Conservation (phyloP, 1,284 basidiomycete genomes). For the Puccinia coronata region DNA sequence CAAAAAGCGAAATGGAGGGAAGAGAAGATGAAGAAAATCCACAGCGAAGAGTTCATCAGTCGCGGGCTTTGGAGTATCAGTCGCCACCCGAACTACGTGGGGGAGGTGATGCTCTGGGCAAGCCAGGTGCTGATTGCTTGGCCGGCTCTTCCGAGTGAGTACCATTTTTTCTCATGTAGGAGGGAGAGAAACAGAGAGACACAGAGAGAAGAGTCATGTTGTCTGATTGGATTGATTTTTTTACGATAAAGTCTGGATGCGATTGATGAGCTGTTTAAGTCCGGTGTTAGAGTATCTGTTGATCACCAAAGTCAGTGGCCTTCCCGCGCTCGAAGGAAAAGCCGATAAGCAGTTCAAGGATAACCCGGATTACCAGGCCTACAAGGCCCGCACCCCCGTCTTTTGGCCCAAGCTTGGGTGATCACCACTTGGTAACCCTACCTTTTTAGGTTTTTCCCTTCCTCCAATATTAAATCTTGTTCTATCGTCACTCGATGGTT, state of each 20-base stretch:
- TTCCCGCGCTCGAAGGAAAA: slow-evolving; percentile 68
- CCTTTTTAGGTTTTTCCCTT: too few relatives aligned
- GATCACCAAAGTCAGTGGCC: slow-evolving; percentile 65
- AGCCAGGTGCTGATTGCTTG: slow-evolving; percentile 69
- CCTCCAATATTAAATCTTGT: too few relatives aligned
- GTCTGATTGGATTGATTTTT: slow-evolving; percentile 40
- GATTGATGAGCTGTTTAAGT: slow-evolving; percentile 65
- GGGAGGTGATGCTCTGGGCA: slow-evolving; percentile 73
- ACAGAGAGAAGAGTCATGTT: slow-evolving; percentile 61
- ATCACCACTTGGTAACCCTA: too few relatives aligned
- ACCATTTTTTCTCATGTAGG: too few relatives aligned
- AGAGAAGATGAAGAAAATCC: slow-evolving; percentile 68
- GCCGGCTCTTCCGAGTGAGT: slow-evolving; percentile 21
- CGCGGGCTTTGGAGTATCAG: slow-evolving; percentile 71
- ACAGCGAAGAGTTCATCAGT: slow-evolving; percentile 73
- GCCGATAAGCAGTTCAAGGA: slow-evolving; percentile 70
- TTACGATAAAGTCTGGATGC: slow-evolving; percentile 55
- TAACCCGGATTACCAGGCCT: slow-evolving; percentile 69
- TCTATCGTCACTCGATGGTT: too few relatives aligned
- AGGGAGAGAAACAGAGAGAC: too few relatives aligned
- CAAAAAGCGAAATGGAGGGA: slow-evolving; percentile 72
- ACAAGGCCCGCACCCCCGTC: slow-evolving; percentile 65
- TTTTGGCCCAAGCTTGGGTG: background rate
- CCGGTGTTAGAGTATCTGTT: slow-evolving; percentile 69
- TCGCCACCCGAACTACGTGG: slow-evolving; percentile 77